These are phyloP conservation scores for Dactylellina cionopaga DNA, from an alignment of 2,329 filamentous ascomycete genomes.

Conservation along the genomic window DNA sequence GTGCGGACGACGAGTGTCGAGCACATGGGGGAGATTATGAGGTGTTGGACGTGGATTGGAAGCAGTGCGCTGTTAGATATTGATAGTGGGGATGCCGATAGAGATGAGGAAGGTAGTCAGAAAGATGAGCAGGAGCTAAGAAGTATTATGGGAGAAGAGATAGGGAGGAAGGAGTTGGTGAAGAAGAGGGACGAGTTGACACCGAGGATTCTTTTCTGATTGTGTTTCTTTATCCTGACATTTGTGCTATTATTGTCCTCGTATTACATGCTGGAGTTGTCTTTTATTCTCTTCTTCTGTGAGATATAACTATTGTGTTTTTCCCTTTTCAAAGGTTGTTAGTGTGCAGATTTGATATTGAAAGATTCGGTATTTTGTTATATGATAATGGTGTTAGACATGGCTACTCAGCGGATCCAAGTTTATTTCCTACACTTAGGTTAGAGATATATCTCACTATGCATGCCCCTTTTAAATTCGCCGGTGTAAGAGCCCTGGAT, in stretches of 20 bases:
- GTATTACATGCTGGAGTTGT: not conserved
- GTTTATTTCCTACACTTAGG: no score
- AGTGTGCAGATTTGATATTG: not conserved
- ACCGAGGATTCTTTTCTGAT: slow-evolving; percentile 45
- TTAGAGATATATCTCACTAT: no score
- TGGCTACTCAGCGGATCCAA: no score
- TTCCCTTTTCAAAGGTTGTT: not conserved
- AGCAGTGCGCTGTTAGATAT: slow-evolving; percentile 61
- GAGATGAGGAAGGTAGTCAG: slow-evolving; percentile 27
- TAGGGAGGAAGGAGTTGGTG: slow-evolving; percentile 52
- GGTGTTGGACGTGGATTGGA: slow-evolving; percentile 76
- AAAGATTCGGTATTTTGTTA: not conserved
- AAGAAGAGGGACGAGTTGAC: slow-evolving; percentile 60
- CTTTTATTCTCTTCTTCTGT: not conserved
- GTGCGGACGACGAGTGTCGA: slow-evolving; percentile 79
- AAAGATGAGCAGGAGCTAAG: slow-evolving; percentile 40
- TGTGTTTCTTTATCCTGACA: not conserved
- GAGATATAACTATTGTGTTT: not conserved
- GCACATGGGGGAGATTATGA: slow-evolving; percentile 69
- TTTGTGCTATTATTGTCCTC: no score
- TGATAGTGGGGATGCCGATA: slow-evolving; percentile 6
- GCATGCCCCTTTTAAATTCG: no score
- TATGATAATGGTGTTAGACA: no score
- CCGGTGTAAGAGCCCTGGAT: no score
- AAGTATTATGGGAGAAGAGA: slow-evolving; percentile 36